Evolutionary conservation across 192 early-diverging fungal genomes (phyloP).

Genomic region (Coemansia biformis): DNA sequence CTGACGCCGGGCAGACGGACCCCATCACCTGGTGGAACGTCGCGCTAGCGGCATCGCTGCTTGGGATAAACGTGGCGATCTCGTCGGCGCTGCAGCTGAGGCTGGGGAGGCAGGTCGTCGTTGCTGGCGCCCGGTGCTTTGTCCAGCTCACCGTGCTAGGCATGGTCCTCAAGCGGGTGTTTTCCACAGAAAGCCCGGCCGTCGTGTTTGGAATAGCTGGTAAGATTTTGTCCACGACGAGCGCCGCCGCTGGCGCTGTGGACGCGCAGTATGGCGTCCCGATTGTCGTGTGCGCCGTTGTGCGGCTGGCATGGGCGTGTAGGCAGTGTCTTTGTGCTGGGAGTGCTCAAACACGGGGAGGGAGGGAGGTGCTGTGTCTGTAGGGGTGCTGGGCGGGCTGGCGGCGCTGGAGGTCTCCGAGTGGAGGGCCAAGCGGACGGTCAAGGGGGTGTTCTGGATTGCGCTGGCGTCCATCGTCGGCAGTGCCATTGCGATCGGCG

Average conservation of each 20-base stretch:
- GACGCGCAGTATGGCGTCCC: no score
- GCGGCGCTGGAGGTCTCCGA: conserved; percentile 43
- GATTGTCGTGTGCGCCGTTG: no score
- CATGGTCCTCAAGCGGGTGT: conserved; percentile 61
- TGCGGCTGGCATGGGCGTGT: not conserved
- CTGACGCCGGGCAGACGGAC: not conserved
- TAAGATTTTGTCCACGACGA: no score
- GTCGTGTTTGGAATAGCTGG: conserved; percentile 56
- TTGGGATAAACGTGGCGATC: conserved; percentile 27
- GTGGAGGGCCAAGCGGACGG: conserved; percentile 59
- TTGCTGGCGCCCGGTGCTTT: conserved; percentile 66
- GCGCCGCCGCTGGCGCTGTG: no score
- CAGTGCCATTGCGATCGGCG: conserved; percentile 18
- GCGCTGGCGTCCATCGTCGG: conserved; percentile 50
- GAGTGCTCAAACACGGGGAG: no score
- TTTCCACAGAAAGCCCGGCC: conserved; percentile 53
- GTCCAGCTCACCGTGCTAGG: conserved; percentile 78
- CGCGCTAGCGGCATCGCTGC: conserved; percentile 29
- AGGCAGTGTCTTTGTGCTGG: not conserved
- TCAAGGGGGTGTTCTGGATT: conserved; percentile 68
- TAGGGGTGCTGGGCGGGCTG: conserved; percentile 43
- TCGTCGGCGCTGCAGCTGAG: conserved; percentile 22
- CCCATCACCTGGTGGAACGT: conserved; percentile 45
- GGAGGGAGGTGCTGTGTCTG: no score
- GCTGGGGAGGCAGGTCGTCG: conserved; percentile 53